Evolutionary conservation across 2,329 filamentous ascomycete genomes (phyloP), one percentile per base, ranked within the genome.

Genomic region (Nannizziopsis barbatae): DNA sequence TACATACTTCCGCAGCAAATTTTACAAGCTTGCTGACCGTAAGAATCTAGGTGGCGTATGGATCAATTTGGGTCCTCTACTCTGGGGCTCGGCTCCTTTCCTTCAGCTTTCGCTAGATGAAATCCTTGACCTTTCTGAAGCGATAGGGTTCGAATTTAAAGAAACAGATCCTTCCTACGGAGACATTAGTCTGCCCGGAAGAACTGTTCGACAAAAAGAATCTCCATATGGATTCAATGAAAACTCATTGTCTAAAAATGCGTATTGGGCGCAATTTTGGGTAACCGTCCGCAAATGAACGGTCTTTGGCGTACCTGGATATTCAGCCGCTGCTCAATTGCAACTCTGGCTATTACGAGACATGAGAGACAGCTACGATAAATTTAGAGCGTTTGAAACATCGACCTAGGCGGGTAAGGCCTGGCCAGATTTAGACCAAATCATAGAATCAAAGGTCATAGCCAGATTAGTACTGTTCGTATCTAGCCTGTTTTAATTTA

Each of bases 231-330:
- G 71, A 1, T 76, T 75, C 50, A 71, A 79, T 55, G 65, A 65
- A 12, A 67, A 58, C 47, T 73, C 73, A 0, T 55, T 79, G 58
- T 74, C 68, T 0, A 71, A 65, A 50, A 77, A 75, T 59, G 72
- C 71, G 2, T 79, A 78, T 52, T 62, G 69, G 45, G 75, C 74
- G 18, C 75, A 79, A 57, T 72, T 70, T 30, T 80, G 75, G 76
- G 65, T 74, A 2, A 75, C 72, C 12, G 42, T 27, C 11, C 47
- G 40, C 18, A 33, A 22, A 5, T 44, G 33, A 49, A 27, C 22
- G 22, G 22, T 7, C 22, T 27, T n/a, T n/a, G n/a, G n/a, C n/a
- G n/a, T 3, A 27, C 22, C 3, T 3, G 22, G 7, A 27, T 27
- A 27, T 4, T 27, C 22, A 27, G 22, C 22, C 22, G 22, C 7